phyloP scores from a whole-genome alignment of 169 alveolate genomes.

The Perkinsus marinus region DNA sequence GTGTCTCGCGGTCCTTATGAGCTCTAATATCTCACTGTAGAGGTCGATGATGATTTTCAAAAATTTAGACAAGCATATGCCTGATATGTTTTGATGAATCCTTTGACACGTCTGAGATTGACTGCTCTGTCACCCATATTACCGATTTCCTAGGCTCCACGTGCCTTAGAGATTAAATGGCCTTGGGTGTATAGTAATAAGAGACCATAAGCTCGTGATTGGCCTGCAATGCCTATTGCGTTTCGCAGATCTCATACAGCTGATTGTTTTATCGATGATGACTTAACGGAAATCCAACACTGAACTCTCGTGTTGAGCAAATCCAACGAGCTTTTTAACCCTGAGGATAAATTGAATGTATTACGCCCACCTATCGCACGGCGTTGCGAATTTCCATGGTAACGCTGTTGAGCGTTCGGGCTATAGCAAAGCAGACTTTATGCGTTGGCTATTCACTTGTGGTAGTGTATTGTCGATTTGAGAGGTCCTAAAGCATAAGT shows the following conservation, averaged over 20 bases:
- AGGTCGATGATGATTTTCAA: neutral
- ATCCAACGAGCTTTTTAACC: neutral
- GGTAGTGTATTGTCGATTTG: neutral
- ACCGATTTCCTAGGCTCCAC: neutral
- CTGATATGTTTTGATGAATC: neutral
- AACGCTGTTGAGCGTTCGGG: neutral
- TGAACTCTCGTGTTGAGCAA: neutral
- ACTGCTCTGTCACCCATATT: neutral
- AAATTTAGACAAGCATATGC: neutral
- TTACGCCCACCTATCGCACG: neutral
- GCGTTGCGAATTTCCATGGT: neutral
- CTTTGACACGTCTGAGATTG: neutral
- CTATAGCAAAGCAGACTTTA: neutral
- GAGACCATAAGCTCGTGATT: neutral
- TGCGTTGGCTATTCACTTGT: neutral
- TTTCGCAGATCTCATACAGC: neutral
- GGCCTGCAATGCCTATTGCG: neutral
- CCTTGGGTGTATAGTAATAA: neutral
- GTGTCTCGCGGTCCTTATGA: neutral
- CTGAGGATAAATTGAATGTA: neutral
- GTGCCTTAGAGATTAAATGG: neutral
- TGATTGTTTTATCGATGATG: neutral
- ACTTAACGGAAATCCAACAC: neutral
- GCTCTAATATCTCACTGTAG: neutral
- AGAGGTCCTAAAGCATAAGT: neutral